Evolutionary conservation across 2,329 filamentous ascomycete species (phyloP).

Genomic region (Purpureocillium lavendulum): DNA sequence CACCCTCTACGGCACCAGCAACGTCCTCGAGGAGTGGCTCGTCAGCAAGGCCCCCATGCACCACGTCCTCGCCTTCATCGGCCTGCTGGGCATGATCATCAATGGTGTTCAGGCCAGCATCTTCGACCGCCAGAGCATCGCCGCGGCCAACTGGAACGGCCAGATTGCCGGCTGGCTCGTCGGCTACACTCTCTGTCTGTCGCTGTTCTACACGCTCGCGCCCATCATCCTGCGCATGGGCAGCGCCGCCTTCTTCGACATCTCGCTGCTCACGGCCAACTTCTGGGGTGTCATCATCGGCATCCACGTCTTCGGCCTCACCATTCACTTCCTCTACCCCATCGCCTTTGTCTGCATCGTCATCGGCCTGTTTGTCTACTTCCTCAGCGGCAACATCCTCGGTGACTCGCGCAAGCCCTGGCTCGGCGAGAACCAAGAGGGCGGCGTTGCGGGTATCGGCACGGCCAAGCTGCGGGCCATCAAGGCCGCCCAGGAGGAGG

Average conservation of each 20-base stretch:
- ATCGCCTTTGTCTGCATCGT: constrained; percentile 93
- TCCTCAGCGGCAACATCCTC: constrained; percentile 70
- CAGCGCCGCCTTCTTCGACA: constrained; percentile 92
- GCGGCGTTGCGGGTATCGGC: constrained; percentile 69
- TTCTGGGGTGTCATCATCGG: constrained; percentile 97
- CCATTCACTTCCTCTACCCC: constrained; percentile 85
- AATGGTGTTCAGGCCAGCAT: constrained; percentile 86
- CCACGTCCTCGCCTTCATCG: constrained; percentile 87
- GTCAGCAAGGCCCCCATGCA: constrained; percentile 81
- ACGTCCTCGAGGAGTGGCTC: constrained; percentile 91
- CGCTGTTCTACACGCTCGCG: constrained; percentile 79
- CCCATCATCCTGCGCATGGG: constrained; percentile 85
- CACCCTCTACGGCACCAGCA: constrained; percentile 82
- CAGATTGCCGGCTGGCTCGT: constrained; percentile 68
- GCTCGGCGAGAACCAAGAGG: constrained; percentile 81
- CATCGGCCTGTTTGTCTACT: constrained; percentile 78
- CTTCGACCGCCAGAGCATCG: constrained; percentile 59
- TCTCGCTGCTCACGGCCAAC: constrained; percentile 85
- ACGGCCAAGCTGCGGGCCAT: constrained; percentile 75
- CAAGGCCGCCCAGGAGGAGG: constrained; percentile 41
- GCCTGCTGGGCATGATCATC: constrained; percentile 81
- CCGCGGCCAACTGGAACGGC: constrained; percentile 8
- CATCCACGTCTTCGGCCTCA: constrained; percentile 71
- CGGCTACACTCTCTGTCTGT: constrained; percentile 81
- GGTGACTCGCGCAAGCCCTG: constrained; percentile 93